These are phyloP conservation scores for Silene coronaria DNA, from an alignment of 179 eudicot genomes.

Conservation along the genomic window DNA sequence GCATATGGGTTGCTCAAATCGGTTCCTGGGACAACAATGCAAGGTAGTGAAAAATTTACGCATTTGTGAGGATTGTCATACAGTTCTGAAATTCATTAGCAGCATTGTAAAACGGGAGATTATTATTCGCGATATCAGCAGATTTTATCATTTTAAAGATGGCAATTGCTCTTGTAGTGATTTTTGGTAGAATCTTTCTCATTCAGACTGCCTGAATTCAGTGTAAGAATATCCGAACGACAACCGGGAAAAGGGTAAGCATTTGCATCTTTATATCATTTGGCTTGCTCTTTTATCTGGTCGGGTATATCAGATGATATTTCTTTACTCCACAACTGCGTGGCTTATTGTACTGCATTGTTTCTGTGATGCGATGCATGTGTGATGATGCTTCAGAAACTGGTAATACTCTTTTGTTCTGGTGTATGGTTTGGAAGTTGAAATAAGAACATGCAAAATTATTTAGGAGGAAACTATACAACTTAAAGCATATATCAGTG, in stretches of 20 bases:
- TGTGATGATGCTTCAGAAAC: not conserved
- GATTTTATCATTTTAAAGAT: conserved; percentile 80
- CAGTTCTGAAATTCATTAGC: conserved; percentile 51
- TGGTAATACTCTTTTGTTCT: not conserved
- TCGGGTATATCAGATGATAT: not conserved
- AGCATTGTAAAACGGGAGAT: conserved; percentile 53
- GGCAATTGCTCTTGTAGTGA: conserved; percentile 73
- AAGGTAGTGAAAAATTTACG: conserved; percentile 77
- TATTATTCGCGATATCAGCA: conserved; percentile 63
- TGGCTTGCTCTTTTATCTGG: not conserved
- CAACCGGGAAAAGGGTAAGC: not conserved
- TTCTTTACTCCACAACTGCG: not conserved
- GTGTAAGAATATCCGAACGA: not conserved
- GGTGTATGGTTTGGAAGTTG: not conserved
- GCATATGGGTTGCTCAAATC: conserved; percentile 81
- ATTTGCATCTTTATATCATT: not conserved
- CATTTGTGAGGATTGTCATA: conserved; percentile 78
- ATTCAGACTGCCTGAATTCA: not conserved
- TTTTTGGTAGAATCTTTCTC: conserved; percentile 53
- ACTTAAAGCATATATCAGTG: not conserved
- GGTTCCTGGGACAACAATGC: conserved; percentile 52
- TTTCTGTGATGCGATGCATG: not conserved
- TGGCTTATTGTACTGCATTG: not conserved
- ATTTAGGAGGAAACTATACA: not conserved
- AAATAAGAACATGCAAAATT: not conserved